Percentiles rank a stretch among this genome's conserved stretches.
These are phyloP conservation scores for Mrakia hoshinonis DNA, from an alignment of 768 basidiomycete species.

Conservation along the genomic window DNA sequence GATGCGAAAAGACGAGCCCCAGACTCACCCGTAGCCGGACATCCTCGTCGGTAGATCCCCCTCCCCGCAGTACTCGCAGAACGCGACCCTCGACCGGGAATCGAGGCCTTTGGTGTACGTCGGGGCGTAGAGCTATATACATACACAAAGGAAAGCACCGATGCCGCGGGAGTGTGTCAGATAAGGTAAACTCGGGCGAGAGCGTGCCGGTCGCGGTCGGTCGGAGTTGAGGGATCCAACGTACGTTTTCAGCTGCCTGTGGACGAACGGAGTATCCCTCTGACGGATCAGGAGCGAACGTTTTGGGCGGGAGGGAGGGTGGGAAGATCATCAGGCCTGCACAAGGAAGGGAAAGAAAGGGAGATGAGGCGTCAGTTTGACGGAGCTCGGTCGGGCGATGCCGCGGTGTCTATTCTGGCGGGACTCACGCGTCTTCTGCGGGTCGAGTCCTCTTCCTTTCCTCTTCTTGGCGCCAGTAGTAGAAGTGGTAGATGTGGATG, in stretches of 20 bases:
- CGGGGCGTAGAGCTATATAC: background rate
- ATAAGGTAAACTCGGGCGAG: background rate
- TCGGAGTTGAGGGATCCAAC: too few relatives aligned
- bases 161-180: background rate
- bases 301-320: background rate
- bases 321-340: constrained; percentile 11
- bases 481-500: background rate
- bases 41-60: background rate
- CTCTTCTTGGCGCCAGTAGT: background rate
- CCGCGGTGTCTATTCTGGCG: too few relatives aligned
- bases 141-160: background rate
- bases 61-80: constrained; percentile 1
- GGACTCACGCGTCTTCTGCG: background rate
- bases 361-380: too few relatives aligned
- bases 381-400: too few relatives aligned
- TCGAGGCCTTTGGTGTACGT: background rate
- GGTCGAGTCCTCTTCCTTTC: background rate
- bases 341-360: background rate
- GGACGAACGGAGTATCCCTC: background rate
- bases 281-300: background rate
- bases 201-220: background rate
- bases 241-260: too few relatives aligned
- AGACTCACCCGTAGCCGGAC: background rate
- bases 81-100: background rate
- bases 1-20: background rate